Percentiles rank a stretch among this genome's conserved stretches.
These are phyloP conservation scores for Trichosporon sp. DNA, from an alignment of 1,284 basidiomycete species.

Conservation along the genomic window DNA sequence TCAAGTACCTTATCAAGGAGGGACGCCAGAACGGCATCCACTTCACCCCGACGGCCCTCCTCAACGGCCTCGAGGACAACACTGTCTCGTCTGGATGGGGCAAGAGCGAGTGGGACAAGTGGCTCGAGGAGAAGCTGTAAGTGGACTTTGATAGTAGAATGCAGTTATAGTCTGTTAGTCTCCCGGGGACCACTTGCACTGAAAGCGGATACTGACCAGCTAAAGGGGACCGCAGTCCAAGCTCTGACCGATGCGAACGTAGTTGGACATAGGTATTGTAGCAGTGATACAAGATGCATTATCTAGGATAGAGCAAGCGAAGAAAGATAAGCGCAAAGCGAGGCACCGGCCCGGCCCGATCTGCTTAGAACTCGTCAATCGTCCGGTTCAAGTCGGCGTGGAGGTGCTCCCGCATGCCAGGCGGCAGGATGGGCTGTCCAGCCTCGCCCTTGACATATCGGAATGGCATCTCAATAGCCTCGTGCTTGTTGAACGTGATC, in stretches of 20 bases:
- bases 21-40: slow-evolving; percentile 87
- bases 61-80: slow-evolving; percentile 74
- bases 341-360: not conserved
- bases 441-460: slow-evolving; percentile 55
- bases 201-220: not conserved
- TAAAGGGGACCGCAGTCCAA: not conserved
- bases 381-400: slow-evolving; percentile 77
- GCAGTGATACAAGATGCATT: not conserved
- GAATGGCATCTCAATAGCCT: slow-evolving; percentile 93
- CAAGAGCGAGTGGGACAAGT: slow-evolving; percentile 76
- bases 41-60: slow-evolving; percentile 80
- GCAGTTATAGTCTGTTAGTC: not conserved
- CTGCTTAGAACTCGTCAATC: slow-evolving; percentile 57
- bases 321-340: no score
- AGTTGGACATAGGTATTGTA: no score
- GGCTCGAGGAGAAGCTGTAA: slow-evolving; percentile 52
- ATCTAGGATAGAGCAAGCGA: not conserved
- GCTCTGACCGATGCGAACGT: not conserved
- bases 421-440: slow-evolving; percentile 66
- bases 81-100: slow-evolving; percentile 80
- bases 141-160: not conserved
- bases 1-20: slow-evolving; percentile 46
- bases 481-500: slow-evolving; percentile 70
- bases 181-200: not conserved
- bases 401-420: slow-evolving; percentile 79